Conservation (phyloP, 331 rosid species). For the Ulmus americana region DNA sequence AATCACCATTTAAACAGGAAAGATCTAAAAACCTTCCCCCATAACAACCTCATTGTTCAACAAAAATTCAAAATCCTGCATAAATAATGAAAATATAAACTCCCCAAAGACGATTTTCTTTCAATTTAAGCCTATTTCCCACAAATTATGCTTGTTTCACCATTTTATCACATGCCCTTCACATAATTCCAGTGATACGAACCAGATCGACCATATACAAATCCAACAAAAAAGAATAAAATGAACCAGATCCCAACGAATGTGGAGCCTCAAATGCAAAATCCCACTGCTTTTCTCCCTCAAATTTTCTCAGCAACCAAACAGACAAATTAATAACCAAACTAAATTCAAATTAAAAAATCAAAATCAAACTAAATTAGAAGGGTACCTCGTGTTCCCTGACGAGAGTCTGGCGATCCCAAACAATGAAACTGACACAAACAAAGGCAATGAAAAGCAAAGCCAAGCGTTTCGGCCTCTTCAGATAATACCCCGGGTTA, state of each 20-base stretch:
- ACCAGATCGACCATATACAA: not conserved
- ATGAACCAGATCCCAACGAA: slow-evolving; percentile 1
- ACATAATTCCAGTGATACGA: not conserved
- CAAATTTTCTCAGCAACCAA: slow-evolving; percentile 14
- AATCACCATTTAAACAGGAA: too few species aligned
- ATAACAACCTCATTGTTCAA: not conserved
- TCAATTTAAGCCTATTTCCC: not conserved
- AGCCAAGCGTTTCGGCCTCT: slow-evolving; percentile 84
- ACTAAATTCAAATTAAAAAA: not conserved
- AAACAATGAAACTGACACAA: slow-evolving; percentile 46
- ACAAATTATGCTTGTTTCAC: not conserved
- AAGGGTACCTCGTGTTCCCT: slow-evolving; percentile 70
- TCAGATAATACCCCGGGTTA: slow-evolving; percentile 72
- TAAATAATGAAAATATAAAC: not conserved
- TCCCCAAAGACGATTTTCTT: not conserved
- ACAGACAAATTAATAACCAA: not conserved
- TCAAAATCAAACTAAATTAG: not conserved
- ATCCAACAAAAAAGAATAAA: not conserved
- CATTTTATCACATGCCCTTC: not conserved
- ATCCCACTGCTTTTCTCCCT: not conserved
- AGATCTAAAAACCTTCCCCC: too few species aligned
- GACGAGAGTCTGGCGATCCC: slow-evolving; percentile 92
- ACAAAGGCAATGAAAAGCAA: slow-evolving; percentile 71
- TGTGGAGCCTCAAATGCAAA: not conserved
- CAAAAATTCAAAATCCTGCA: too few species aligned